Percentiles rank a stretch among this genome's conserved stretches.
Evolutionary conservation across 2,329 filamentous ascomycete genomes (phyloP).

Genomic region (Xylariaceae sp.): DNA sequence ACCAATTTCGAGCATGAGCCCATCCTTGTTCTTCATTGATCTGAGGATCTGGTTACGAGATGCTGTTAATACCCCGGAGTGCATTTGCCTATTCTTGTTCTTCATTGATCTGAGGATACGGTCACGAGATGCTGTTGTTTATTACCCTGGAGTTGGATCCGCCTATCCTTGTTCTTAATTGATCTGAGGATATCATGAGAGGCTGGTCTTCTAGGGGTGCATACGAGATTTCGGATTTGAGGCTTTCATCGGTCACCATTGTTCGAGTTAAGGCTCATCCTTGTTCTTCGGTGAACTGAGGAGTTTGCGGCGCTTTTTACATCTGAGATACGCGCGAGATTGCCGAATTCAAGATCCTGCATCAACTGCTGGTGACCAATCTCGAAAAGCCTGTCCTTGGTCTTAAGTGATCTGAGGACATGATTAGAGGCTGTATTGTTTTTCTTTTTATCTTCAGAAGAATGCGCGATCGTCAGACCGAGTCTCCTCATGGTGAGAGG

Average conservation of each 20-base stretch:
- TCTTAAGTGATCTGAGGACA: neutral
- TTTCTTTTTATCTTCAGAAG: neutral
- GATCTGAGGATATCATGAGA: no score
- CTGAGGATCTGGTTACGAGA: neutral
- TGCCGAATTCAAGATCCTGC: neutral
- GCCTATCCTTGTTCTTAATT: no score
- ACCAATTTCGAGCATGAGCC: neutral
- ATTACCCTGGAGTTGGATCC: no score
- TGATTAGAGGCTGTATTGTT: neutral
- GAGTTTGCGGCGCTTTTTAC: neutral
- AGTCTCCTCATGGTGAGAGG: neutral
- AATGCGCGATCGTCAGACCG: neutral
- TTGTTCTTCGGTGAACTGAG: neutral
- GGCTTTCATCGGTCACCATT: no score
- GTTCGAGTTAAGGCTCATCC: neutral
- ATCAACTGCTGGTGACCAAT: neutral
- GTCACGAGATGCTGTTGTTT: no score
- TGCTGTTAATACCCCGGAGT: neutral
- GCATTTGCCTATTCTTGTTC: no score
- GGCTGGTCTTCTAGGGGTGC: no score
- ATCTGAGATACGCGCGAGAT: neutral
- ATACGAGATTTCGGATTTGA: no score
- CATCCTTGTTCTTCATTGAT: neutral
- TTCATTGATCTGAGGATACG: no score
- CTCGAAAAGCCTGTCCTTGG: neutral